phyloP scores from a whole-genome alignment of 768 basidiomycete genomes.

The Pulveroboletus sp. region DNA sequence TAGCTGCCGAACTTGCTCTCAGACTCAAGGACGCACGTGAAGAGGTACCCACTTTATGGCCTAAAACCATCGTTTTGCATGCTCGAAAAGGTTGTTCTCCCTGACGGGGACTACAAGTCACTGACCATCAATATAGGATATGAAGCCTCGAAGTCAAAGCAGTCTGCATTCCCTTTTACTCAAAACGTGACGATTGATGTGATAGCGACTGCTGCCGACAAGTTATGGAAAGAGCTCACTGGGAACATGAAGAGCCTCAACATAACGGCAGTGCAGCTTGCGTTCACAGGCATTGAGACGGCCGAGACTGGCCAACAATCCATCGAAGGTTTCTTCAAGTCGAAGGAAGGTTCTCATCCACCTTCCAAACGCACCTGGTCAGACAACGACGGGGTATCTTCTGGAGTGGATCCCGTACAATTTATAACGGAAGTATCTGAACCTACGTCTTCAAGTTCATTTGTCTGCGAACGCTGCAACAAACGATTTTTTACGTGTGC shows the following conservation, averaged over 20 bases:
- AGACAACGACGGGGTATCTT: constrained; percentile 13
- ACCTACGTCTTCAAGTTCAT: constrained; percentile 30
- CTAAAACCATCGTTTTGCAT: constrained; percentile 82
- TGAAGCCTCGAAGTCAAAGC: constrained; percentile 68
- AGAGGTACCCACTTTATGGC: constrained; percentile 74
- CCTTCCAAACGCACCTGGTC: constrained; percentile 39
- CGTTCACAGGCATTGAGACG: constrained; percentile 73
- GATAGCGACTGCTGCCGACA: constrained; percentile 70
- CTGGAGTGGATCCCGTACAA: background rate
- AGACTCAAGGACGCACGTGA: constrained; percentile 80
- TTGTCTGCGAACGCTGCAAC: constrained; percentile 56
- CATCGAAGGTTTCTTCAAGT: constrained; percentile 82
- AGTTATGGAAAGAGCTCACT: constrained; percentile 85
- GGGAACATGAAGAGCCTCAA: constrained; percentile 53
- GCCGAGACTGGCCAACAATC: constrained; percentile 75
- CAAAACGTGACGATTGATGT: constrained; percentile 68
- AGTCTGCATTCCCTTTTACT: constrained; percentile 83
- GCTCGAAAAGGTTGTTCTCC: constrained; percentile 55
- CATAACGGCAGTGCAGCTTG: constrained; percentile 66
- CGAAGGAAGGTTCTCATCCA: constrained; percentile 22
- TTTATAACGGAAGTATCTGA: background rate
- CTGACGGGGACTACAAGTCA: background rate
- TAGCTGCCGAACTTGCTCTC: constrained; percentile 85
- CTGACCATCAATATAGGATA: constrained; percentile 46
- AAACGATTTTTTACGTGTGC: constrained; percentile 38